These are phyloP conservation scores for Lobulomyces angularis DNA, from an alignment of 192 early-diverging fungal genomes.

Conservation along the genomic window DNA sequence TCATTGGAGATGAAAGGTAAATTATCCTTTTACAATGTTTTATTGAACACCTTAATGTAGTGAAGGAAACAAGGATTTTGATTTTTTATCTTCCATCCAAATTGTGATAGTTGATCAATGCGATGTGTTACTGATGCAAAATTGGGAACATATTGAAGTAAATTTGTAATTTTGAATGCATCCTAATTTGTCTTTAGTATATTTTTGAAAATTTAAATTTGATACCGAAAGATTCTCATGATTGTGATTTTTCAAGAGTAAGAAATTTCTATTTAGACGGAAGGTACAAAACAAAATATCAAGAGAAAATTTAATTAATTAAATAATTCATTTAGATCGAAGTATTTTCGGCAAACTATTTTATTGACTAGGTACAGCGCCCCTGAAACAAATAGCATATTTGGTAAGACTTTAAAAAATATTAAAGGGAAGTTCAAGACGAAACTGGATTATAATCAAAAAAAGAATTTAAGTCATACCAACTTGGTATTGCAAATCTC, in stretches of 20 bases:
- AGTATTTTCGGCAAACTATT: conserved; percentile 81
- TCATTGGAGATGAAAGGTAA: conserved; percentile 70
- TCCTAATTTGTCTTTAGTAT: conserved; percentile 33
- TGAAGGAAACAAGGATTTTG: conserved; percentile 81
- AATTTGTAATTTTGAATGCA: conserved; percentile 2
- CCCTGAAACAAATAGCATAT: conserved; percentile 85
- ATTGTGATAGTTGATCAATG: conserved; percentile 75
- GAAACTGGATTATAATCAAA: not conserved
- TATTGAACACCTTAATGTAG: conserved; percentile 16
- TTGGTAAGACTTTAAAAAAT: conserved; percentile 52
- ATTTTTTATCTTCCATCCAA: conserved; percentile 89
- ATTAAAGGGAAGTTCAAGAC: conserved; percentile 16
- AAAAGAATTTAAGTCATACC: conserved; percentile 38
- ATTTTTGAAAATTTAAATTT: conserved; percentile 73
- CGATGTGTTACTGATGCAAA: conserved; percentile 88
- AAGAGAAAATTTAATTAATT: not conserved
- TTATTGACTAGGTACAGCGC: conserved; percentile 67
- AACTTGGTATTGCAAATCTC: conserved; percentile 15
- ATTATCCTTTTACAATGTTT: not conserved
- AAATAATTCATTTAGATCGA: conserved; percentile 29
- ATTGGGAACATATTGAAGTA: conserved; percentile 91
- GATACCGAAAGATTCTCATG: conserved; percentile 83
- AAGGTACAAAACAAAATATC: conserved; percentile 15
- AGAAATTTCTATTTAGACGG: conserved; percentile 79
- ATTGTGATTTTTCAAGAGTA: conserved; percentile 89